Conservation (phyloP, 2,329 filamentous ascomycete species). For the Phialophora chinensis region DNA sequence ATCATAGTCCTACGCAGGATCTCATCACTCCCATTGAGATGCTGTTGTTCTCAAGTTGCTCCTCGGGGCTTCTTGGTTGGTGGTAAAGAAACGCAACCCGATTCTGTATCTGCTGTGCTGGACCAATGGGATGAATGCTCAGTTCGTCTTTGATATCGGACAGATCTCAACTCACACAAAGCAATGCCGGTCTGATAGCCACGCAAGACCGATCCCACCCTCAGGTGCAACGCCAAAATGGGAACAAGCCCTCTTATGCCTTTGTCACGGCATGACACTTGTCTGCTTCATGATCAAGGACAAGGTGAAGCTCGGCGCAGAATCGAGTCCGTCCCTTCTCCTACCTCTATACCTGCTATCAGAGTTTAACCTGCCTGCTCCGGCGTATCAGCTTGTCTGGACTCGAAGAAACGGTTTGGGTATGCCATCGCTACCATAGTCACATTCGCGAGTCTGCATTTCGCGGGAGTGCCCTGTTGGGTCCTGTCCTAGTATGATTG, state of each 20-base stretch:
- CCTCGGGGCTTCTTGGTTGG: constrained; percentile 6
- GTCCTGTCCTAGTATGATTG: constrained; percentile 16
- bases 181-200: not conserved
- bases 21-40: constrained; percentile 14
- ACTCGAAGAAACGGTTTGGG: constrained; percentile 14
- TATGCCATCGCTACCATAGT: constrained; percentile 22
- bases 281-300: not conserved
- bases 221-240: not conserved
- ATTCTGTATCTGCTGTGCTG: constrained; percentile 39
- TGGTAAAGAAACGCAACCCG: constrained; percentile 31
- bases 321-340: not conserved
- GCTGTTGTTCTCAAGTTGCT: constrained; percentile 18
- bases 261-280: not conserved
- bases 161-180: constrained; percentile 7
- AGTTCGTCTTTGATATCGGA: constrained; percentile 37
- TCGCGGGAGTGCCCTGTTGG: constrained; percentile 20
- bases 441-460: constrained; percentile 14
- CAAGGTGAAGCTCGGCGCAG: not conserved
- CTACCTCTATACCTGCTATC: not conserved
- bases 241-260: not conserved
- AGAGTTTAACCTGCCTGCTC: not conserved
- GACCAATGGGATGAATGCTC: constrained; percentile 35
- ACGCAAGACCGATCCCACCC: not conserved
- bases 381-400: constrained; percentile 23
- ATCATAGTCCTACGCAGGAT: constrained; percentile 20